Conservation (phyloP, 805 yeast genomes). For the Ogataea ramenticola region DNA sequence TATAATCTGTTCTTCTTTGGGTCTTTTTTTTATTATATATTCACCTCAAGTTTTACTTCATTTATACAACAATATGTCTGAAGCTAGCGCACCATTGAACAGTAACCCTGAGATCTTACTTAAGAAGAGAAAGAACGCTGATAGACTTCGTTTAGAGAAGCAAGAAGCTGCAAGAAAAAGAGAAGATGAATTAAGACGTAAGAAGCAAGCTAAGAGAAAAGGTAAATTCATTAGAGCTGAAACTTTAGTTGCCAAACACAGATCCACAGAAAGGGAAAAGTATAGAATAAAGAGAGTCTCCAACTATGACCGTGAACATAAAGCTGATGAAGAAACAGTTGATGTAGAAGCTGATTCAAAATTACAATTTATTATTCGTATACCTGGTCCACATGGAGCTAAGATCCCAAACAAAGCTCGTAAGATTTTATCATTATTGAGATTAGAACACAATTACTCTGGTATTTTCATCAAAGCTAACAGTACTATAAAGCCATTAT, state of each 20-base stretch:
- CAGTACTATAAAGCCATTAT: slow-evolving; percentile 49
- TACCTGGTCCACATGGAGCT: slow-evolving; percentile 56
- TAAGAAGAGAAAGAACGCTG: slow-evolving; percentile 74
- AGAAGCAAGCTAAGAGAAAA: slow-evolving; percentile 35
- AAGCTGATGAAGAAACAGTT: slow-evolving; percentile 14
- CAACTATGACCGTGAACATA: slow-evolving; percentile 37
- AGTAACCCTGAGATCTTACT: slow-evolving; percentile 72
- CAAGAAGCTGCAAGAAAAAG: slow-evolving; percentile 57
- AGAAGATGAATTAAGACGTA: slow-evolving; percentile 36
- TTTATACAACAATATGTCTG: slow-evolving; percentile 8
- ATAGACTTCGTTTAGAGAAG: slow-evolving; percentile 63
- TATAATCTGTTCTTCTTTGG: too few species aligned
- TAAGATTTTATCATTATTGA: slow-evolving; percentile 51
- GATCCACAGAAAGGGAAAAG: slow-evolving; percentile 59
- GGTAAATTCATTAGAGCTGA: slow-evolving; percentile 68
- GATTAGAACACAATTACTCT: slow-evolving; percentile 52
- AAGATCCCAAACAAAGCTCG: slow-evolving; percentile 59
- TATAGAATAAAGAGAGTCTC: slow-evolving; percentile 61
- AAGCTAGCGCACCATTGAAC: slow-evolving; percentile 36
- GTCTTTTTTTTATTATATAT: too few species aligned
- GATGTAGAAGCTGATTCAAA: slow-evolving; percentile 35
- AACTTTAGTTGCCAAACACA: slow-evolving; percentile 57
- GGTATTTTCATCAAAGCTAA: slow-evolving; percentile 70
- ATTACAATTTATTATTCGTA: slow-evolving; percentile 60
- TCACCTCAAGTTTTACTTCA: too few species aligned